Percentiles rank a stretch among this genome's conserved stretches.
These are phyloP conservation scores for Trametopsis cervina DNA, from an alignment of 768 basidiomycete genomes.

Conservation along the genomic window DNA sequence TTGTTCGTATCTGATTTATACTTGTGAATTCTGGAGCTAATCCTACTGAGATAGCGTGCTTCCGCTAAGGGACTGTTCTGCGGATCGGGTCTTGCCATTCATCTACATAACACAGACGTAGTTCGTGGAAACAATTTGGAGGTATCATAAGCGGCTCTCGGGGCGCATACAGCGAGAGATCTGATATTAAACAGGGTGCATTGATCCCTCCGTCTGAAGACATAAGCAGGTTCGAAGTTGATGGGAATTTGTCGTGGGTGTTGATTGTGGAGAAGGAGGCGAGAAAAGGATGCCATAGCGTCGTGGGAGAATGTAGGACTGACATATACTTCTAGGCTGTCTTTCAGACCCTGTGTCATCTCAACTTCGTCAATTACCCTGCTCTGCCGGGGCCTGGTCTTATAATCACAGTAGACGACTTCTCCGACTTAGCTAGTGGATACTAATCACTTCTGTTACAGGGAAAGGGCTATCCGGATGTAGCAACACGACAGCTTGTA, in stretches of 20 bases:
- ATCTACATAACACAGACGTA: constrained; percentile 46
- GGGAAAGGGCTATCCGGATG: constrained; percentile 97
- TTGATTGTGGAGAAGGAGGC: constrained; percentile 95
- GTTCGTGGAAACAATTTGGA: constrained; percentile 51
- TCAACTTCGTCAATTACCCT: constrained; percentile 42
- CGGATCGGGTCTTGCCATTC: constrained; percentile 55
- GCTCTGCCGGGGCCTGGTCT: constrained; percentile 58
- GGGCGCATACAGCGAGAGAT: not conserved
- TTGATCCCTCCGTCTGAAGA: constrained; percentile 76
- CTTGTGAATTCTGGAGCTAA: not conserved
- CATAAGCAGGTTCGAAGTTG: constrained; percentile 53
- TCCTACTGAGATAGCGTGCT: constrained; percentile 52
- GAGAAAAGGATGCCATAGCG: constrained; percentile 6
- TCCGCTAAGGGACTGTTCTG: constrained; percentile 85
- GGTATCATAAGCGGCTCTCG: constrained; percentile 27
- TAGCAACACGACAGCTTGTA: constrained; percentile 83
- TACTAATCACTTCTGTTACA: too few species aligned
- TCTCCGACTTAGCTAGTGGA: too few species aligned
- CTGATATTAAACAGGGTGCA: constrained; percentile 40
- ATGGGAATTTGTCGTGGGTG: constrained; percentile 62
- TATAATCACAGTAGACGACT: constrained; percentile 83
- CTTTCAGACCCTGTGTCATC: constrained; percentile 78
- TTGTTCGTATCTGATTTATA: constrained; percentile 41
- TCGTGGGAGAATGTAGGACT: too few species aligned
- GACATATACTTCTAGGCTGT: constrained; percentile 57